A percentile compares a stretch with the other conserved stretches of the same genome.
phyloP scores from a whole-genome alignment of 108 stramenopile genomes.

The Nannochloropsis granulata region DNA sequence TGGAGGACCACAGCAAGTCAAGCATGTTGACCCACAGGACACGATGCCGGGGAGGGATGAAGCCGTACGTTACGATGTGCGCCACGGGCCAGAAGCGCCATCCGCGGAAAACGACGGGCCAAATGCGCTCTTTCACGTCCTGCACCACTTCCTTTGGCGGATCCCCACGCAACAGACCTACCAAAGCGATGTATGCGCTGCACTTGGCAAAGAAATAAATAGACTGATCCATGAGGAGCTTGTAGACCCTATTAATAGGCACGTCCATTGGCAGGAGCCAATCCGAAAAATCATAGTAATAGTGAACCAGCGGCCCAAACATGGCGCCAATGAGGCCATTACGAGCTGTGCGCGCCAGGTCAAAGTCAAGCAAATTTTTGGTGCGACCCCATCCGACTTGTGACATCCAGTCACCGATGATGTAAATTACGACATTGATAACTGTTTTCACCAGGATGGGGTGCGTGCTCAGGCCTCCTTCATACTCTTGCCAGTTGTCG shows the following conservation, averaged over 20 bases:
- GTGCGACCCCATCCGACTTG: conserved; percentile 36
- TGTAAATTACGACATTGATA: conserved; percentile 83
- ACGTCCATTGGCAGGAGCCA: conserved; percentile 62
- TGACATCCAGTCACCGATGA: conserved; percentile 83
- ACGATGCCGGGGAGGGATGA: conserved; percentile 72
- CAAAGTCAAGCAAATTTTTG: conserved; percentile 68
- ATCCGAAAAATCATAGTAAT: conserved; percentile 85
- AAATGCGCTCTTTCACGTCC: conserved; percentile 54
- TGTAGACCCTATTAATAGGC: conserved; percentile 53
- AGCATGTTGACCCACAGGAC: conserved; percentile 71
- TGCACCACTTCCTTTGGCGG: conserved; percentile 40
- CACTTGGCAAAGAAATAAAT: conserved; percentile 75
- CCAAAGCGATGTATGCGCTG: conserved; percentile 63
- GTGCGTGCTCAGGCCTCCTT: conserved; percentile 52
- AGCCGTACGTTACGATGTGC: conserved; percentile 66
- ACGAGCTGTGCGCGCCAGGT: conserved; percentile 55
- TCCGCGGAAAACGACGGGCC: conserved; percentile 64
- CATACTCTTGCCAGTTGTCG: conserved; percentile 75
- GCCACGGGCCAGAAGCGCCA: conserved; percentile 93
- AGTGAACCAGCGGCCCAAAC: conserved; percentile 76
- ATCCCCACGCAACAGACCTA: conserved; percentile 60
- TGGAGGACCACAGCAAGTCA: conserved; percentile 14
- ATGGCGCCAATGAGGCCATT: conserved; percentile 81
- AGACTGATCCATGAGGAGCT: conserved; percentile 88
- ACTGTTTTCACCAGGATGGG: conserved; percentile 76